phyloP scores from a whole-genome alignment of 306 rosid genomes.

The Prunus davidiana region DNA sequence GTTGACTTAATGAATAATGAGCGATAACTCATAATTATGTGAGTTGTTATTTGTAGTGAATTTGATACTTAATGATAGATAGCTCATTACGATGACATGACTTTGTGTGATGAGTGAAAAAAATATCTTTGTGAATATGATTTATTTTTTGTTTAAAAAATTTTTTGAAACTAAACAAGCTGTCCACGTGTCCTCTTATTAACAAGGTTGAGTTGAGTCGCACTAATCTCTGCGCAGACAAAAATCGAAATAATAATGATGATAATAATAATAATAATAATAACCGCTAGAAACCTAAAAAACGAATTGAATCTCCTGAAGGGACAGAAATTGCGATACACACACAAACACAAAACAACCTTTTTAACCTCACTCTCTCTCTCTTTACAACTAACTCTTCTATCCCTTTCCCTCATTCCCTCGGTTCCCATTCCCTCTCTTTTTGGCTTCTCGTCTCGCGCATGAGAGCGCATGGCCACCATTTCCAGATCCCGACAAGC shows the following conservation, averaged over 20 bases:
- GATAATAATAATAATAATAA: background rate
- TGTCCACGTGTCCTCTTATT: too few relatives aligned
- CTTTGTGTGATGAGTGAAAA: too few relatives aligned
- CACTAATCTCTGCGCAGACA: background rate
- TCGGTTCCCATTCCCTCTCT: background rate
- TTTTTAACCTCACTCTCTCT: background rate
- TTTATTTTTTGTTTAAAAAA: too few relatives aligned
- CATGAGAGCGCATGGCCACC: slow-evolving; percentile 44
- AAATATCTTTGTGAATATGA: too few relatives aligned
- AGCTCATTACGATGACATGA: too few relatives aligned
- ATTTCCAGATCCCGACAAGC: slow-evolving; percentile 51
- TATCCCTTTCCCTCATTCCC: background rate
- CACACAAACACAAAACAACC: background rate
- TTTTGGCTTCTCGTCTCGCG: background rate
- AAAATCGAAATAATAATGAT: background rate
- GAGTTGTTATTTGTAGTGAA: too few relatives aligned
- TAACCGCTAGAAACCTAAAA: background rate
- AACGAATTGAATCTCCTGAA: background rate
- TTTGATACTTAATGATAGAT: too few relatives aligned
- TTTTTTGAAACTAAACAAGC: too few relatives aligned
- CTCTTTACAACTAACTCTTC: background rate
- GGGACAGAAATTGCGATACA: background rate
- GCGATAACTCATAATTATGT: too few relatives aligned
- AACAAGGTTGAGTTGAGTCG: too few relatives aligned
- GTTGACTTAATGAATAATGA: too few relatives aligned